Evolutionary conservation across 352 stramenopile genomes (phyloP), one percentile per base, ranked within the genome.

Genomic region (Phytophthora ramorum): DNA sequence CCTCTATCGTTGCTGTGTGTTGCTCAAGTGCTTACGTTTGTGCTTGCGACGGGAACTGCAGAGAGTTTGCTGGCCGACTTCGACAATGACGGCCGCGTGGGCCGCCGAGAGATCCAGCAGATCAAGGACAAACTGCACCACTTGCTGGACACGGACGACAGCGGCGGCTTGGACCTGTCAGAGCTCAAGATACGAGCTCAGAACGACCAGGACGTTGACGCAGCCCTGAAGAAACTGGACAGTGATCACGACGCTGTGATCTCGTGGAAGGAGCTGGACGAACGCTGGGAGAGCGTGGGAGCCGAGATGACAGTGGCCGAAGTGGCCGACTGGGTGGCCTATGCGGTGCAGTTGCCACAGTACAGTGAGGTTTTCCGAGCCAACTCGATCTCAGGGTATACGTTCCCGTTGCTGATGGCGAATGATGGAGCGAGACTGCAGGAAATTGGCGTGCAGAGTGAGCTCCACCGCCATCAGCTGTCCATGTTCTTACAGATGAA

Each of bases 231-330:
- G 44, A 92, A 93, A 64, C 67, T 96, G 7, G 87, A 96, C 50
- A 69, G 81, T 14, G 83, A 96, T 50, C 73, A 89, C 17, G 87
- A 96, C 58, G 89, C 85, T 19, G 64, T 93, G 38, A 93, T 96
- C 26, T 96, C 87, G 47, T 78, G 86, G 44, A 78, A 90, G 52
- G 87, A 96, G 69, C 75, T 96, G 48, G 87, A 96, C 53, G 83
- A 89, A 46, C 85, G 85, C 5, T 96, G 85, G 85, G 87, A 93
- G 40, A 48, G 66, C 9, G 79, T 96, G 2, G 87, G 87, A 0
- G 81, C 87, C n/a, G 87, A 96, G 58, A 96, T 96, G 87, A 96
- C 85, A 0, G 87, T 96, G 12, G 73, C 67, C 19, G 87, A 96
- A 46, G 87, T 96, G 49, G 81, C 83, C 0, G 87, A 96, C 58